Evolutionary conservation across 495 filamentous ascomycete genomes (phyloP), one percentile per base, ranked within the genome.

Genomic region (Penicillium coprophilum): DNA sequence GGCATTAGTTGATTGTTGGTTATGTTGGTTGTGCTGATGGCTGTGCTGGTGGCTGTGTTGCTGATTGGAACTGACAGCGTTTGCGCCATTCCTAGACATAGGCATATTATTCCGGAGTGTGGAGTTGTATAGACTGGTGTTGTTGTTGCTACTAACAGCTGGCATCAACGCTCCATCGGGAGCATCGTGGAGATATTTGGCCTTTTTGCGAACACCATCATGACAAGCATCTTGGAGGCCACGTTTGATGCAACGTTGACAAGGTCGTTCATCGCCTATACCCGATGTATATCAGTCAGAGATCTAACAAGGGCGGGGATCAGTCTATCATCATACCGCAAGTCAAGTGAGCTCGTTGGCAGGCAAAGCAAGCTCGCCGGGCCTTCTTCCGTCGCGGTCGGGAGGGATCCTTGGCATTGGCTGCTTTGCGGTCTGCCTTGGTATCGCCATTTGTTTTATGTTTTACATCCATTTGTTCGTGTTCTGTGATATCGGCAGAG

Each of bases 131-230:
- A 79, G 76, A 21, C 41, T 47, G 34, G 34, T 38, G 49, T 34
- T 56, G 53, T 23, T 55, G 46, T 24, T 57, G n/a, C 38, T 46
- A 32, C 34, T 48, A 13, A 82, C 74, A 21, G 80, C 81, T 54
- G 85, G 82, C 74, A 86, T 81, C 62, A 88, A 71, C 52, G 82
- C 83, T 56, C 94, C 91, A 53, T 89, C 83, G 36, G 92, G 91
- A 24, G 93, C 91, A 77, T 97, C 94, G 72, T 96, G 92, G 46
- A 98, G 87, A 76, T 98, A 98, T 71, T 98, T 98, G 59, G 94
- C 94, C 79, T 97, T 98, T 74, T 98, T 97, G 57, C 94, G 88
- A 38, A 96, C 91, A 40, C 94, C 94, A 66, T 98, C 94, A 67
- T 96, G 90, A 69, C 94, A 98, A 38, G 81, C 82, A 69, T 96